A percentile compares a stretch with the other conserved stretches of the same genome.
These are phyloP conservation scores for Otatea glauca DNA, from an alignment of 176 grass and related monocot species.

Conservation along the genomic window DNA sequence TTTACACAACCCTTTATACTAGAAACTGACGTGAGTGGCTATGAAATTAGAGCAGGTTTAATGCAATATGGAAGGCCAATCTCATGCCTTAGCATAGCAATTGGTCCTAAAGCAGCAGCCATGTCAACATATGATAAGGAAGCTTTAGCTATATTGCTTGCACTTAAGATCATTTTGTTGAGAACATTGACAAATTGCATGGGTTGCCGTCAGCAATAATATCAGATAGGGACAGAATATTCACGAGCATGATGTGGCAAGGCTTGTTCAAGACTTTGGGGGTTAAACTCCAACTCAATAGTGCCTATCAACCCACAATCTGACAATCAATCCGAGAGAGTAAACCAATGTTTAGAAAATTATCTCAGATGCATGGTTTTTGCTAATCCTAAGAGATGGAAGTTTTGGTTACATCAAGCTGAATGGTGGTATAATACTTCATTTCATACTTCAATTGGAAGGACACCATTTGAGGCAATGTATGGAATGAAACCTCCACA, in stretches of 20 bases:
- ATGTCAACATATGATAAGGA: too few relatives aligned
- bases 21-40: too few relatives aligned
- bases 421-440: neutral
- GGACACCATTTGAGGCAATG: neutral
- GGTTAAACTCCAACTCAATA: neutral
- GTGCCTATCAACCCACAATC: neutral
- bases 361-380: neutral
- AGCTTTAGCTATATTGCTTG: too few relatives aligned
- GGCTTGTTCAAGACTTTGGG: neutral
- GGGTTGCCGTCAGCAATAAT: neutral
- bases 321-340: neutral
- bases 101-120: too few relatives aligned
- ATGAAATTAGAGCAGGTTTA: too few relatives aligned
- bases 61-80: too few relatives aligned
- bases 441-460: neutral
- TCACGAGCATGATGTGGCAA: neutral
- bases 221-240: neutral
- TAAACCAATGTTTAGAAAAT: neutral
- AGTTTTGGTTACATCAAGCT: neutral
- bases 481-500: neutral
- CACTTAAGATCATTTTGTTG: too few relatives aligned
- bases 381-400: neutral
- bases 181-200: neutral
- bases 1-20: too few relatives aligned
- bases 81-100: too few relatives aligned